Percentiles rank a stretch among this genome's conserved stretches.
Conservation (phyloP, 208 protist species). For the Leishmania tropica region DNA sequence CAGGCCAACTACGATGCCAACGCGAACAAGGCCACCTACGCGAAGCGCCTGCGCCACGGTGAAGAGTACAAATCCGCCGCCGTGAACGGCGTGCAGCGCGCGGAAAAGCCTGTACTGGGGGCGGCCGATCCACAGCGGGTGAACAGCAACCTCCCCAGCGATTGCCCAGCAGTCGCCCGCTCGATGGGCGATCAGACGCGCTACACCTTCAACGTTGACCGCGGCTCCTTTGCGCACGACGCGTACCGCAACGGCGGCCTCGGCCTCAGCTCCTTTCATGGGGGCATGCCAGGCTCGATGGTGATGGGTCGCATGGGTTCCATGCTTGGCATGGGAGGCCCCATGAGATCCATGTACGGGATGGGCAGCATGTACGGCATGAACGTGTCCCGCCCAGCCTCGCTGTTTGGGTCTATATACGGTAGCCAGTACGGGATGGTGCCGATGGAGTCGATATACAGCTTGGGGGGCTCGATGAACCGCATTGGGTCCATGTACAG, state of each 20-base stretch:
- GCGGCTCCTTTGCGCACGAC: constrained; percentile 33
- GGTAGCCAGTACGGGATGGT: constrained; percentile 35
- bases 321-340: constrained; percentile 26
- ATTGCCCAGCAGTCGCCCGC: constrained; percentile 21
- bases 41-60: constrained; percentile 36
- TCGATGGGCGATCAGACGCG: constrained; percentile 18
- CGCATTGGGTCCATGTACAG: constrained; percentile 40
- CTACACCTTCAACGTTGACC: constrained; percentile 35
- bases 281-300: constrained; percentile 17
- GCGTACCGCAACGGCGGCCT: constrained; percentile 11
- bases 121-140: constrained; percentile 25
- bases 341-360: constrained; percentile 17
- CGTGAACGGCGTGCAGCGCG: constrained; percentile 24
- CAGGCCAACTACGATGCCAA: constrained; percentile 26
- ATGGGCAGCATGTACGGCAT: constrained; percentile 31
- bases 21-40: constrained; percentile 35
- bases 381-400: constrained; percentile 18
- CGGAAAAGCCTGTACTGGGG: constrained; percentile 17
- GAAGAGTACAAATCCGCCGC: constrained; percentile 23
- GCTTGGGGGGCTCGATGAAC: constrained; percentile 26
- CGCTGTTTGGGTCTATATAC: constrained; percentile 15
- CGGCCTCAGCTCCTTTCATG: constrained; percentile 18
- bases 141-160: constrained; percentile 34
- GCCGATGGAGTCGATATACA: constrained; percentile 19
- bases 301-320: constrained; percentile 13